Evolutionary conservation across 2,329 filamentous ascomycete species (phyloP).

Genomic region (Furcasterigmium sp.): DNA sequence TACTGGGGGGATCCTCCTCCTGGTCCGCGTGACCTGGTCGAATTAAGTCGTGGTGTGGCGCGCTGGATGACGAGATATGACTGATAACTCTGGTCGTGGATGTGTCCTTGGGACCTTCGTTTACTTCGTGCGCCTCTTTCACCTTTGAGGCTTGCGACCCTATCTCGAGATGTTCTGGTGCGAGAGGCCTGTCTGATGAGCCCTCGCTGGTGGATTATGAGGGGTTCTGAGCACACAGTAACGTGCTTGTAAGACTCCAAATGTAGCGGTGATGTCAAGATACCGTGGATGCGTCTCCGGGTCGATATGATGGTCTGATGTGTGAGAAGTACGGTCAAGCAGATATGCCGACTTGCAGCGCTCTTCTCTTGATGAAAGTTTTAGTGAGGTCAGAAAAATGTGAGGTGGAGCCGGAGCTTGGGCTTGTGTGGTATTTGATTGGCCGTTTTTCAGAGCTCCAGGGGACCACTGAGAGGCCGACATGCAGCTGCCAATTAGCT

Average conservation of each 20-base stretch:
- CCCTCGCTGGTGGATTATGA: no score
- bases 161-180: neutral
- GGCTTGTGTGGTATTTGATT: neutral
- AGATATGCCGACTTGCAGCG: no score
- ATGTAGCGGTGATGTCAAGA: no score
- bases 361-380: neutral
- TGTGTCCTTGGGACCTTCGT: neutral
- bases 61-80: neutral
- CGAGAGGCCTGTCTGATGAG: neutral
- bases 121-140: neutral
- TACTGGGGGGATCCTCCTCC: no score
- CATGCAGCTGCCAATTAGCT: no score
- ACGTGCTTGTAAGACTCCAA: no score
- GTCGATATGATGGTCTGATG: no score
- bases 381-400: constrained; percentile 2
- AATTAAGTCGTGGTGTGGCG: neutral
- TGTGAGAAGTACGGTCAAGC: no score
- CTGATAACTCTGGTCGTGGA: neutral
- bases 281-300: no score
- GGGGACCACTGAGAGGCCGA: no score
- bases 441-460: neutral
- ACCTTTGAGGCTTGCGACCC: neutral
- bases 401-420: neutral
- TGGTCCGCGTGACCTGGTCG: neutral
- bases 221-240: no score